Percentiles rank a stretch among this genome's conserved stretches.
Evolutionary conservation across 2,329 filamentous ascomycete genomes (phyloP).

Genomic region (Clarireedia monteithiana): DNA sequence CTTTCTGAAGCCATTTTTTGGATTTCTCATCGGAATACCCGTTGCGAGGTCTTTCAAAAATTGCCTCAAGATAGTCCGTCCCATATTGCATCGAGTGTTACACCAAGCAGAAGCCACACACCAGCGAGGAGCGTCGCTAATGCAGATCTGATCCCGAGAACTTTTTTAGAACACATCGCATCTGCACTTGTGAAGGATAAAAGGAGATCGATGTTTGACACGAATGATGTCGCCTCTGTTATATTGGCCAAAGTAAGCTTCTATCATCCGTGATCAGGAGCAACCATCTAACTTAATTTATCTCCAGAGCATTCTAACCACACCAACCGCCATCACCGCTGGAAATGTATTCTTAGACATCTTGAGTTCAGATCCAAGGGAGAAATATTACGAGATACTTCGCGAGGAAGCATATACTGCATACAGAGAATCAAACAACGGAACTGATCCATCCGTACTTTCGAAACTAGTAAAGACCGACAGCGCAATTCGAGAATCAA

Average conservation of each 20-base stretch:
- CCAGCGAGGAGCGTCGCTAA: neutral
- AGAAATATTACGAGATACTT: neutral
- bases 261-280: neutral
- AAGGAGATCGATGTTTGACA: too few relatives aligned
- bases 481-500: neutral
- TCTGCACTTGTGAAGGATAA: too few relatives aligned
- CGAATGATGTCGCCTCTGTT: too few relatives aligned
- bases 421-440: neutral
- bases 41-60: neutral
- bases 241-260: neutral
- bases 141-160: too few relatives aligned
- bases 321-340: neutral
- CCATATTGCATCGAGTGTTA: neutral
- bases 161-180: too few relatives aligned
- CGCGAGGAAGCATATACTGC: neutral
- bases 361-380: neutral
- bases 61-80: neutral
- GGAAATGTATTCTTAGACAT: neutral
- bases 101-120: neutral
- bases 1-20: neutral
- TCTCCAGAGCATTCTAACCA: neutral
- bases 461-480: neutral
- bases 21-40: neutral
- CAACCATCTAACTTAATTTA: neutral
- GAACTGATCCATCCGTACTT: neutral